Conservation (phyloP, 139 green algal genomes). For the Zygnema circumcarinatum region DNA sequence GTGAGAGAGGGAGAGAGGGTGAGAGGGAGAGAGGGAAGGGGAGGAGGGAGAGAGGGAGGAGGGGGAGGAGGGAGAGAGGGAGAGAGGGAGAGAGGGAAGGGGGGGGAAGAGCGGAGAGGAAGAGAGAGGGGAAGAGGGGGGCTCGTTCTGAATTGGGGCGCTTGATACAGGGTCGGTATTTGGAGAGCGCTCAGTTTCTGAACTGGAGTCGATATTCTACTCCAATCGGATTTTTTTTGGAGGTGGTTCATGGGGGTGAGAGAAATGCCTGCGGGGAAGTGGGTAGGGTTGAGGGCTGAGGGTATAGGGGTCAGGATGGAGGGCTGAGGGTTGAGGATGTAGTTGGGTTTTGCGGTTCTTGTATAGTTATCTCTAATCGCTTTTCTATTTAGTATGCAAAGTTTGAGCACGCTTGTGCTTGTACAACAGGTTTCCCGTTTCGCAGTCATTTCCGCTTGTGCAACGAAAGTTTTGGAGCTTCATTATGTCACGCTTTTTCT, state of each 20-base stretch:
- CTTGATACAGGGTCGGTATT: background rate
- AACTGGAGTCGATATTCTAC: too few species aligned
- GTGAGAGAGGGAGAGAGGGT: background rate
- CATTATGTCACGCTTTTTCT: too few species aligned
- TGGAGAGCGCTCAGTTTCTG: background rate
- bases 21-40: background rate
- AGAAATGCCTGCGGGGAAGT: too few species aligned
- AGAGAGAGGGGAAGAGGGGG: background rate
- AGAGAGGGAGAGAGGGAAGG: background rate
- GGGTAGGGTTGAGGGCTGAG: background rate
- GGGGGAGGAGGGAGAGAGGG: background rate
- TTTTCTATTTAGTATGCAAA: too few species aligned
- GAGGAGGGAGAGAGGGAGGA: background rate
- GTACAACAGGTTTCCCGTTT: too few species aligned
- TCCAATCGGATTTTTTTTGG: background rate
- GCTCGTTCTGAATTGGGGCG: background rate
- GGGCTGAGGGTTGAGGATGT: too few species aligned
- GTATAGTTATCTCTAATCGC: too few species aligned
- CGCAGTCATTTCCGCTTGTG: too few species aligned
- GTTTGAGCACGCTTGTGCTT: too few species aligned
- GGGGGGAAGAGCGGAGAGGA: slow-evolving; percentile 2
- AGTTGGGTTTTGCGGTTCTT: too few species aligned
- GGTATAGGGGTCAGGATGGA: too few species aligned
- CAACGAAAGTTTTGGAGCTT: too few species aligned
- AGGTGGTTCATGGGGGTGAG: background rate